Conservation (phyloP, 2,329 filamentous ascomycete species). For the Alternaria arbusti region DNA sequence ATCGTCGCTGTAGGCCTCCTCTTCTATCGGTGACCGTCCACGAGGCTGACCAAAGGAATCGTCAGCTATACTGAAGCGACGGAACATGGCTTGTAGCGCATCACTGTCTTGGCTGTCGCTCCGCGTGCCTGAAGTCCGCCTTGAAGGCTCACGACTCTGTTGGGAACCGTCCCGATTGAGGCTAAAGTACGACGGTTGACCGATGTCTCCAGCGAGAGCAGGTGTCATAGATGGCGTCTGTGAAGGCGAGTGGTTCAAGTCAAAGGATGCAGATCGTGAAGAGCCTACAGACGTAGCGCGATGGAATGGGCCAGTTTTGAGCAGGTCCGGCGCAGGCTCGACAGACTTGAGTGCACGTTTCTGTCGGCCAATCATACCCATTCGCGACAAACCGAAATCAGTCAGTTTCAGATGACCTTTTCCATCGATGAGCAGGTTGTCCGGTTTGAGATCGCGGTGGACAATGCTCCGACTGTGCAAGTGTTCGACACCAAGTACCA, state of each 20-base stretch:
- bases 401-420: constrained; percentile 96
- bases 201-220: constrained; percentile 69
- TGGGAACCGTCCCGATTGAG: constrained; percentile 66
- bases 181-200: constrained; percentile 92
- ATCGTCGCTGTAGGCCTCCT: constrained; percentile 73
- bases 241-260: constrained; percentile 81
- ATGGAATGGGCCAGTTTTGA: constrained; percentile 91
- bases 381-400: constrained; percentile 94
- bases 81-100: constrained; percentile 80
- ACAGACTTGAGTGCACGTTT: constrained; percentile 81
- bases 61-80: constrained; percentile 64
- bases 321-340: constrained; percentile 87
- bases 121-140: constrained; percentile 77
- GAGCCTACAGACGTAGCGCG: constrained; percentile 85
- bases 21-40: constrained; percentile 71
- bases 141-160: constrained; percentile 66
- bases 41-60: constrained; percentile 53
- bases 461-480: constrained; percentile 93
- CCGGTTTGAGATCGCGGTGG: constrained; percentile 94
- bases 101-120: constrained; percentile 95
- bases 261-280: constrained; percentile 91
- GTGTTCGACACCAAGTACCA: constrained; percentile 95
- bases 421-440: constrained; percentile 96
- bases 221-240: constrained; percentile 89
- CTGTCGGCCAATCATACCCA: constrained; percentile 95